Percentiles rank a stretch among this genome's conserved stretches.
Conservation (phyloP, 257 asterid species). For the Gentiana macrophylla region DNA sequence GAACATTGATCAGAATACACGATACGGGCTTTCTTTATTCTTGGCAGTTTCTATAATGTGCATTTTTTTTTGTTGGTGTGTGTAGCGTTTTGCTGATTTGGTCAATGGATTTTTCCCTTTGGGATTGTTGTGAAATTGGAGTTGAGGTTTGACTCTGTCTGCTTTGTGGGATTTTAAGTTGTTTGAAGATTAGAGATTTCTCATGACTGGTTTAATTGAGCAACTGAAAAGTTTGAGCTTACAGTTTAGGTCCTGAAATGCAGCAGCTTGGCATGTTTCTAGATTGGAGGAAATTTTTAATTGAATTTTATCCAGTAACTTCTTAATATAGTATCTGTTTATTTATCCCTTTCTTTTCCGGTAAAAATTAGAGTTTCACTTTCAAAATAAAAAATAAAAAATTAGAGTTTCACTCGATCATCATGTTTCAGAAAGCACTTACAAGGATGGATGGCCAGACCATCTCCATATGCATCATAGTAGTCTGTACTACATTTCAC, state of each 20-base stretch:
- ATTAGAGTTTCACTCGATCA: too few species aligned
- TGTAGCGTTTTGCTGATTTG: not conserved
- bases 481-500: too few species aligned
- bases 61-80: not conserved
- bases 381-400: too few species aligned
- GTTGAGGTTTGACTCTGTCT: slow-evolving; percentile 7
- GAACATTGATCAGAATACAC: slow-evolving; percentile 21
- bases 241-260: not conserved
- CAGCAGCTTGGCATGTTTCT: too few species aligned
- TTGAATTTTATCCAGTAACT: too few species aligned
- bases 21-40: slow-evolving; percentile 13
- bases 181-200: not conserved
- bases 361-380: too few species aligned
- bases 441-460: too few species aligned
- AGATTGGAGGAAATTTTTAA: too few species aligned
- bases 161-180: slow-evolving; percentile 1
- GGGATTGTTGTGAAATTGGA: not conserved
- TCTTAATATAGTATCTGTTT: too few species aligned
- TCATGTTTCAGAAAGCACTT: too few species aligned
- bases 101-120: slow-evolving; percentile 1
- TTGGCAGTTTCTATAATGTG: slow-evolving; percentile 1
- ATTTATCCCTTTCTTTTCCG: too few species aligned
- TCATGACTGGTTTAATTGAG: not conserved
- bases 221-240: not conserved
- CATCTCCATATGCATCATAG: too few species aligned